Conservation (phyloP, 1,284 basidiomycete genomes). For the Pseudozyma pruni region DNA sequence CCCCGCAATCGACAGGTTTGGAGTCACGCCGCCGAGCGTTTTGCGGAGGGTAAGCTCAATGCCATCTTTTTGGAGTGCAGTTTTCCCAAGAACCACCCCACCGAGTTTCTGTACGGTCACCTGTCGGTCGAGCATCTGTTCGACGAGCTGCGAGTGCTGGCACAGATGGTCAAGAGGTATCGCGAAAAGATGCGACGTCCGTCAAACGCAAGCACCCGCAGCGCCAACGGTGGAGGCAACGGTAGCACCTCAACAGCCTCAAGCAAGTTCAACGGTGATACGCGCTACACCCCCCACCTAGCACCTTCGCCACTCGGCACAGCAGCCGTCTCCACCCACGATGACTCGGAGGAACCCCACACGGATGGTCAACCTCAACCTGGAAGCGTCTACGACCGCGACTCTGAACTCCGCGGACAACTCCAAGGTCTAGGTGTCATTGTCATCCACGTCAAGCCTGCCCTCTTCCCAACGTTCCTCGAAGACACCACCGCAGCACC, state of each 20-base stretch:
- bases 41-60: conserved; percentile 52
- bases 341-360: conserved; percentile 10
- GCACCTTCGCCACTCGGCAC: conserved; percentile 42
- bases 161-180: conserved; percentile 49
- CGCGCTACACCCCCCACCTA: conserved; percentile 13
- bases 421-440: conserved; percentile 52
- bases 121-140: conserved; percentile 57
- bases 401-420: conserved; percentile 41
- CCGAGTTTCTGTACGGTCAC: conserved; percentile 61
- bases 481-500: conserved; percentile 2
- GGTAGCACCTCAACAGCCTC: too few species aligned
- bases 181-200: conserved; percentile 21
- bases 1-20: conserved; percentile 58
- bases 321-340: conserved; percentile 25
- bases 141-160: conserved; percentile 56
- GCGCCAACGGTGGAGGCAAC: conserved; percentile 1
- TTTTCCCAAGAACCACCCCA: conserved; percentile 56
- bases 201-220: conserved; percentile 22
- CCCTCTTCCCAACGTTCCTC: conserved; percentile 54
- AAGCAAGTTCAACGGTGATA: conserved; percentile 16
- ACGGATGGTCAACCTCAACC: conserved; percentile 1
- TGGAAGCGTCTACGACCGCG: conserved; percentile 48
- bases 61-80: conserved; percentile 65
- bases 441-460: conserved; percentile 62
- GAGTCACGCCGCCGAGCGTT: conserved; percentile 55